Percentiles rank a stretch among this genome's conserved stretches.
Conservation (phyloP, 805 yeast genomes). For the Brettanomyces naardenensis region DNA sequence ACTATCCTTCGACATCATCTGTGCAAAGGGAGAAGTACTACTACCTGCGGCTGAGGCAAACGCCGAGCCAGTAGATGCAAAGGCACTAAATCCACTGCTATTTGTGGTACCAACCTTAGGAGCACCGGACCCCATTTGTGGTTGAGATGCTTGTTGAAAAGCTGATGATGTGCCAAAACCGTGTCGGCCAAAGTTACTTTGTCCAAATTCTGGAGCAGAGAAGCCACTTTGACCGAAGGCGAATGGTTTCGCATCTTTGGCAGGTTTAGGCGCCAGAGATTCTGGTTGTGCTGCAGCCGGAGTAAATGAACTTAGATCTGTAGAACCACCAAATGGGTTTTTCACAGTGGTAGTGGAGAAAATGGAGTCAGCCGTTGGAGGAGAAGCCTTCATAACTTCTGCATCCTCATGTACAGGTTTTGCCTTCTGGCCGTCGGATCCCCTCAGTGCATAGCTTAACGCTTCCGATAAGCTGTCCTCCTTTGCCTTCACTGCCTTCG, state of each 20-base stretch:
- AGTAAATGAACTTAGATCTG: slow-evolving; percentile 2
- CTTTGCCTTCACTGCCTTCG: slow-evolving; percentile 35
- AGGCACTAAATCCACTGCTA: slow-evolving; percentile 6
- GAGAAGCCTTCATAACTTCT: neutral
- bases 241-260: slow-evolving; percentile 6
- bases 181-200: slow-evolving; percentile 11
- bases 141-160: slow-evolving; percentile 1
- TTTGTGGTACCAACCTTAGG: slow-evolving; percentile 3
- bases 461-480: slow-evolving; percentile 5
- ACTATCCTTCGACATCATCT: neutral
- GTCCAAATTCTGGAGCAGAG: slow-evolving; percentile 3
- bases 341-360: neutral
- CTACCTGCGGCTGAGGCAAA: neutral
- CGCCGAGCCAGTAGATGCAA: slow-evolving; percentile 3
- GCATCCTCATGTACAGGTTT: slow-evolving; percentile 2
- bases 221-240: neutral
- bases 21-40: neutral
- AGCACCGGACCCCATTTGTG: slow-evolving; percentile 1
- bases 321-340: slow-evolving; percentile 6
- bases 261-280: slow-evolving; percentile 2
- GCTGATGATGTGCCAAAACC: slow-evolving; percentile 7
- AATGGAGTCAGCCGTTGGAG: neutral
- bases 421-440: neutral
- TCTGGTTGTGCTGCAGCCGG: neutral
- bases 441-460: neutral